Evolutionary conservation across 2,329 filamentous ascomycete genomes (phyloP).

Genomic region (Pseudocercospora vitis): DNA sequence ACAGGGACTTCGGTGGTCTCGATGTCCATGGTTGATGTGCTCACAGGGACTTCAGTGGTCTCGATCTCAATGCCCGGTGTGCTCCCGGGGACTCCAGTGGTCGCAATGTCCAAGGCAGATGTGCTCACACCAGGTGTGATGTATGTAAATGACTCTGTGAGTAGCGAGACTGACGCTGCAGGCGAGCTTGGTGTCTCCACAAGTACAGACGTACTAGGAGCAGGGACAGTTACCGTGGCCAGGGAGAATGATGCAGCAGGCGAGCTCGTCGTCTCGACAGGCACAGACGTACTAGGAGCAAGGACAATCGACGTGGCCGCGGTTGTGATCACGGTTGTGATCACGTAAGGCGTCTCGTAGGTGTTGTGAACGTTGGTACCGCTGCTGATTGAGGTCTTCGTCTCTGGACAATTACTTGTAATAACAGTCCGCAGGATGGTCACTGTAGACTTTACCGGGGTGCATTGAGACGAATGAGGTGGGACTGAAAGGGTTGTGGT

Average conservation of each 20-base stretch:
- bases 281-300: too few species aligned
- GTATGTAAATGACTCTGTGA: neutral
- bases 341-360: constrained; percentile 22
- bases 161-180: neutral
- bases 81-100: neutral
- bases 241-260: too few species aligned
- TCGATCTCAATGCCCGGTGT: neutral
- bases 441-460: constrained; percentile 12
- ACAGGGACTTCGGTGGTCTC: too few species aligned
- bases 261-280: too few species aligned
- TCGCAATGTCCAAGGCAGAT: neutral
- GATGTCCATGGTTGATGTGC: too few species aligned
- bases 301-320: too few species aligned
- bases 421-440: constrained; percentile 16
- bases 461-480: neutral
- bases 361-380: constrained; percentile 17
- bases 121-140: neutral
- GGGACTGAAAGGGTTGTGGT: constrained; percentile 6
- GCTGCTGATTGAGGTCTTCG: constrained; percentile 14
- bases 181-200: neutral
- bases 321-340: too few species aligned
- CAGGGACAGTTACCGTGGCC: constrained; percentile 41
- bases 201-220: neutral
- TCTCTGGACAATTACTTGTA: constrained; percentile 20
- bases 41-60: neutral